phyloP scores from a whole-genome alignment of 192 early-diverging fungal species.

The Backusella parvicylindrica region DNA sequence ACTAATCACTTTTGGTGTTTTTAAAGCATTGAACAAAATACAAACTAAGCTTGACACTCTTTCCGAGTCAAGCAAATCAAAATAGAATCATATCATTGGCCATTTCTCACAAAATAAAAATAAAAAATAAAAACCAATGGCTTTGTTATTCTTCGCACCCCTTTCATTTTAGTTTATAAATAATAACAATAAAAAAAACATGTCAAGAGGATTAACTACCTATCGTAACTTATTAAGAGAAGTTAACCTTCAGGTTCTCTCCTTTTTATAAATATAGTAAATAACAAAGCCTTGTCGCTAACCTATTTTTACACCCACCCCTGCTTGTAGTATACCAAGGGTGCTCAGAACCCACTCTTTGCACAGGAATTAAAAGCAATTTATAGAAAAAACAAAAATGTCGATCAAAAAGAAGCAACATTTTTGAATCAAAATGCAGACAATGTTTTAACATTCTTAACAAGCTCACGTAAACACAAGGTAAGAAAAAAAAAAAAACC shows the following conservation, averaged over 20 bases:
- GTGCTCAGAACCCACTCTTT: conserved; percentile 19
- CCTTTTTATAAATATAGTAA: neutral
- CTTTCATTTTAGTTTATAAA: neutral
- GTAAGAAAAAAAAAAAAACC: neutral
- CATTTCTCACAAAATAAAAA: neutral
- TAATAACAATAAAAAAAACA: neutral
- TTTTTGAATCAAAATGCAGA: conserved; percentile 27
- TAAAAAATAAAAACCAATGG: neutral
- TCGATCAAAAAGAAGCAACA: conserved; percentile 14
- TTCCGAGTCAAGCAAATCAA: neutral
- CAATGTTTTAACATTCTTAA: conserved; percentile 24
- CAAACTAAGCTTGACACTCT: neutral
- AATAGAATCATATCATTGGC: neutral
- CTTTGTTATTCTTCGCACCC: neutral
- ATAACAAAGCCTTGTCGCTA: neutral
- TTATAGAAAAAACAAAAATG: conserved; percentile 11
- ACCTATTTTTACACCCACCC: neutral
- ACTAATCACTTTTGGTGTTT: neutral
- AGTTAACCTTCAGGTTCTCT: conserved; percentile 24
- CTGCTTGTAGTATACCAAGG: conserved; percentile 31
- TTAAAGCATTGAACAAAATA: neutral
- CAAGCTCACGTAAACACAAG: conserved; percentile 32
- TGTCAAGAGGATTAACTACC: conserved; percentile 6
- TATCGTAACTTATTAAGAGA: conserved; percentile 34
- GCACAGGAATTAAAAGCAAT: conserved; percentile 22